These are phyloP conservation scores for Linnemannia exigua DNA, from an alignment of 192 early-diverging fungal genomes.

Conservation along the genomic window DNA sequence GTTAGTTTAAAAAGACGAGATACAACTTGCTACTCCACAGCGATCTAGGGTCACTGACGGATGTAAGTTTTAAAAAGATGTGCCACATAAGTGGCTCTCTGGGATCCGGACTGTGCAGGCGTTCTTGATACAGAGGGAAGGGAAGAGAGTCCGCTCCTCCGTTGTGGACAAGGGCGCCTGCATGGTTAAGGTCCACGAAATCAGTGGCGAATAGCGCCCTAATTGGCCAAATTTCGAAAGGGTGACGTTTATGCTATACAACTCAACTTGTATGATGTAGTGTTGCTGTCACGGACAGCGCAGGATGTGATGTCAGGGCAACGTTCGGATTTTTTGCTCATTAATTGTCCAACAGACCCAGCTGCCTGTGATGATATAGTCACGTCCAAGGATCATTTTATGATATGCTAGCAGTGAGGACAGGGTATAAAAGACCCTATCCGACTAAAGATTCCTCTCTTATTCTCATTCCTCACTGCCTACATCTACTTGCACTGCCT, in stretches of 20 bases:
- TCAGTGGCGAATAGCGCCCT: too few species aligned
- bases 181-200: too few species aligned
- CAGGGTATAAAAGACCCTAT: neutral
- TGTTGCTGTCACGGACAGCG: neutral
- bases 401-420: neutral
- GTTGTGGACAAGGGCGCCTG: too few species aligned
- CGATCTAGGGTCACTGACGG: neutral
- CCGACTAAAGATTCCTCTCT: neutral
- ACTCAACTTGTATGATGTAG: neutral
- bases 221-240: neutral
- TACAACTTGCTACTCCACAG: neutral
- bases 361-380: neutral
- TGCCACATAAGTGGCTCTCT: neutral
- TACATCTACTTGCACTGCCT: conserved; percentile 6
- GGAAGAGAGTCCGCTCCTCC: too few species aligned
- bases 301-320: conserved; percentile 7
- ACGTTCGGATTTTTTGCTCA: neutral
- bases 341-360: neutral
- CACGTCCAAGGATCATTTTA: neutral
- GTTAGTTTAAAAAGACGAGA: neutral
- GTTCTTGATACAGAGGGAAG: neutral
- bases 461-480: neutral
- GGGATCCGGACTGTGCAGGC: too few species aligned
- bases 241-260: neutral
- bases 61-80: neutral